These are phyloP conservation scores for Farysia itapuensis DNA, from an alignment of 1,284 basidiomycete genomes.

Conservation along the genomic window DNA sequence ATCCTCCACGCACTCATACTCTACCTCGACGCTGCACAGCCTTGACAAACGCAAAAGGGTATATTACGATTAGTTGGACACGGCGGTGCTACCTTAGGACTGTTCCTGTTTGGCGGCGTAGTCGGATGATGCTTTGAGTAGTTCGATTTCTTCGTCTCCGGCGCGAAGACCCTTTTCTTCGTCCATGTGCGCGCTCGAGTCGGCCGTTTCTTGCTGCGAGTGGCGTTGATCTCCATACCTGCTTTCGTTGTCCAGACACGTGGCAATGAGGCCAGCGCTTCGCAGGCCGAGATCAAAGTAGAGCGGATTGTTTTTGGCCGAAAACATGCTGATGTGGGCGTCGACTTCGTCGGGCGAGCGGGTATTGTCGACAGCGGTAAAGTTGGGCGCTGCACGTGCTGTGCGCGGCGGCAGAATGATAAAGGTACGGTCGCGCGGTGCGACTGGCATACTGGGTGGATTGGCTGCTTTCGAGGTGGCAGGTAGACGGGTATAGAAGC, in stretches of 20 bases:
- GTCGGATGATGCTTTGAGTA: conserved; percentile 9
- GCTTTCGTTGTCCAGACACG: conserved; percentile 35
- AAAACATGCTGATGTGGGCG: conserved; percentile 89
- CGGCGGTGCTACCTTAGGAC: not conserved
- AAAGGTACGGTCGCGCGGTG: conserved; percentile 43
- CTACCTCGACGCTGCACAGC: conserved; percentile 25
- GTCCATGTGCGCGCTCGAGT: conserved; percentile 3
- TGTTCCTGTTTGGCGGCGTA: too few relatives aligned
- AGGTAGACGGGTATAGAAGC: conserved; percentile 50
- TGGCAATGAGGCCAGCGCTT: conserved; percentile 14
- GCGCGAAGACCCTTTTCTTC: conserved; percentile 21
- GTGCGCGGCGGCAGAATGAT: conserved; percentile 45
- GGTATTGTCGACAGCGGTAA: conserved; percentile 36
- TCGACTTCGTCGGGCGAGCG: conserved; percentile 73
- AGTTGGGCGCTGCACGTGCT: conserved; percentile 18
- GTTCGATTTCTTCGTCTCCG: conserved; percentile 27
- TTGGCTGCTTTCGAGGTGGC: conserved; percentile 13
- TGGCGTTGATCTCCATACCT: conserved; percentile 28
- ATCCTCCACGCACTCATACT: conserved; percentile 44
- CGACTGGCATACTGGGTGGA: not conserved
- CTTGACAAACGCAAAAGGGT: too few relatives aligned
- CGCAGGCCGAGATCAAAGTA: conserved; percentile 77
- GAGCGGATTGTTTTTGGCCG: conserved; percentile 77
- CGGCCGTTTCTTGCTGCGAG: conserved; percentile 5
- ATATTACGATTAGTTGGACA: not conserved